Evolutionary conservation across 805 yeast genomes (phyloP), one percentile per base, ranked within the genome.

Genomic region (Saccharomyces cerevisiae): DNA sequence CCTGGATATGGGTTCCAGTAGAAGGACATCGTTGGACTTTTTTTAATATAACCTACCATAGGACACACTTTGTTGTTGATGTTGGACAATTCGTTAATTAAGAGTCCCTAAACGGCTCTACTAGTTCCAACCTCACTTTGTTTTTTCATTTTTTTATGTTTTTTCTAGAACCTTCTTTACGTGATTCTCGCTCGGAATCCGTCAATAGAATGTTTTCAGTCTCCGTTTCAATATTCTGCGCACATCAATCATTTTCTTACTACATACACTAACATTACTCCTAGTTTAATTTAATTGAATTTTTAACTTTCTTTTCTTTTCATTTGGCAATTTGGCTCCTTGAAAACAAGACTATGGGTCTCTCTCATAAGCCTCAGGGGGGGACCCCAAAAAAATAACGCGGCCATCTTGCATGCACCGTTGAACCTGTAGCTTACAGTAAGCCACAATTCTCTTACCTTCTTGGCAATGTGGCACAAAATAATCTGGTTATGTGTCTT

Each of bases 1-100:
- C 3, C 41, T 32, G 8, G 29, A 21, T 17, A 36, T 9, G 24
- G 24, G 43, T 21, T 8, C 43, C 10, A 6, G 17, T 17, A 47
- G 32, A 46, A 53, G 55, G 36, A 53, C 55, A 10, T 46, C 51
- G 47, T 36, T 53, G 17, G 41, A 53, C 27, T 53, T 53, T 27
- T 36, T 36, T 36, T 36, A 6, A 36, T 17, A 36, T 36, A 17
- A 17, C 9, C 9, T 17, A 36, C 10, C 11, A 36, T 24, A 36
- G 17, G 43, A 36, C 22, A 36, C 22, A 36, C 17, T 17, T 17
- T 8, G 17, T 9, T 8, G 1, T 17, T 21, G 9, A 5, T 9
- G 9, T 17, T 36, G 22, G 43, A 13, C 17, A 8, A 17, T 13
- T 6, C 43, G 17, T 36, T 8, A 21, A 36, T 36, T 10, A 36